Conservation (phyloP, 2,329 filamentous ascomycete species). For the Monilinia laxa region DNA sequence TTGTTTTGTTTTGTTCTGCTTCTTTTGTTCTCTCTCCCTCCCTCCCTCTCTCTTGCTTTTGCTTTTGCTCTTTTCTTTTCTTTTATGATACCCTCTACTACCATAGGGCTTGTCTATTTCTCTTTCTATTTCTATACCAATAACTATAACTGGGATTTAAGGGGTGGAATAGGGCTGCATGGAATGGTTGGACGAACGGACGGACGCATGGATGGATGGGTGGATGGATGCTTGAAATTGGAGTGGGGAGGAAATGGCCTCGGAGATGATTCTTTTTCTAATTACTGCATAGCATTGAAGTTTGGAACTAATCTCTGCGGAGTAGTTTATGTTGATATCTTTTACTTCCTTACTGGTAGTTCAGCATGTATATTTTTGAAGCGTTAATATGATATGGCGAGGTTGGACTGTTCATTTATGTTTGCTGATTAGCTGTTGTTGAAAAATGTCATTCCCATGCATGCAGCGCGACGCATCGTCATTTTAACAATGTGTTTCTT, state of each 20-base stretch:
- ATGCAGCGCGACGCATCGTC: not conserved
- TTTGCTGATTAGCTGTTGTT: not conserved
- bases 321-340: not conserved
- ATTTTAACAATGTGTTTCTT: constrained; percentile 2
- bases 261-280: no score
- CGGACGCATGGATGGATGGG: not conserved
- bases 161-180: no score
- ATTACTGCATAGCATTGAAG: not conserved
- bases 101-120: no score
- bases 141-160: no score
- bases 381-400: not conserved
- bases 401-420: not conserved
- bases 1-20: no score
- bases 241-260: not conserved
- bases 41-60: no score
- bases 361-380: not conserved
- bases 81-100: no score
- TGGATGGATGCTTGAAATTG: not conserved
- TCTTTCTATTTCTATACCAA: no score
- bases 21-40: no score
- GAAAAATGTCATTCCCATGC: not conserved
- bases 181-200: not conserved
- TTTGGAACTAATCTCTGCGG: not conserved
- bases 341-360: not conserved
- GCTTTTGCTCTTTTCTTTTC: no score